Evolutionary conservation across 805 yeast genomes (phyloP).

Genomic region (Phaffomyces antillensis): DNA sequence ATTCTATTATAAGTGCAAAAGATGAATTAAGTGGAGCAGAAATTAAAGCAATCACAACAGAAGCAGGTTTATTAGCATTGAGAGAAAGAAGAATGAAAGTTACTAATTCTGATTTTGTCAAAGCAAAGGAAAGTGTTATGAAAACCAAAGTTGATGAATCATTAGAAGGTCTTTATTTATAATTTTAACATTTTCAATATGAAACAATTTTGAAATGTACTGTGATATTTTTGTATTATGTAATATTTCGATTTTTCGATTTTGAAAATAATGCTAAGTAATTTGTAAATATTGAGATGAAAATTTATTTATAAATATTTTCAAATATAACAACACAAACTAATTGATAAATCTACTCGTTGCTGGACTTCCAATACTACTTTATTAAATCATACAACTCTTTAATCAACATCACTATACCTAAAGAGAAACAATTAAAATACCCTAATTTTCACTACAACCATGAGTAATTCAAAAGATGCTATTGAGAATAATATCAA

Average conservation of each 20-base stretch:
- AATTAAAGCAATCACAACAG: conserved; percentile 95
- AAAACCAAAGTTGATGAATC: conserved; percentile 96
- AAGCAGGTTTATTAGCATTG: conserved; percentile 91
- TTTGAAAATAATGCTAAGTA: background rate
- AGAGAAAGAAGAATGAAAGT: conserved; percentile 98
- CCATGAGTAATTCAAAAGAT: conserved; percentile 1
- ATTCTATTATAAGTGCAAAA: conserved; percentile 81
- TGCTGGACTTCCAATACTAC: too few relatives aligned
- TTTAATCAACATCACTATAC: too few relatives aligned
- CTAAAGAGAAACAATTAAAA: too few relatives aligned
- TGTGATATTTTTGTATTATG: background rate
- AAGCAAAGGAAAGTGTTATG: conserved; percentile 90
- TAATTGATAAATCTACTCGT: background rate
- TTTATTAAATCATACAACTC: too few relatives aligned
- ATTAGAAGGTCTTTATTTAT: conserved; percentile 77
- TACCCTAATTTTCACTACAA: too few relatives aligned
- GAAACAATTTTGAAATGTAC: background rate
- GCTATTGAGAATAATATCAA: background rate
- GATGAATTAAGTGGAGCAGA: conserved; percentile 97
- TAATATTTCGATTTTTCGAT: background rate
- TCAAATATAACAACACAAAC: background rate
- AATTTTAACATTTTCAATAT: background rate
- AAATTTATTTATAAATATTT: background rate
- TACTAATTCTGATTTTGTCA: conserved; percentile 85
- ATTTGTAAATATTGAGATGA: background rate